Base-by-base conservation (phyloP, 1,139 yeast species). In the Suhomyces terraborum region DNA sequence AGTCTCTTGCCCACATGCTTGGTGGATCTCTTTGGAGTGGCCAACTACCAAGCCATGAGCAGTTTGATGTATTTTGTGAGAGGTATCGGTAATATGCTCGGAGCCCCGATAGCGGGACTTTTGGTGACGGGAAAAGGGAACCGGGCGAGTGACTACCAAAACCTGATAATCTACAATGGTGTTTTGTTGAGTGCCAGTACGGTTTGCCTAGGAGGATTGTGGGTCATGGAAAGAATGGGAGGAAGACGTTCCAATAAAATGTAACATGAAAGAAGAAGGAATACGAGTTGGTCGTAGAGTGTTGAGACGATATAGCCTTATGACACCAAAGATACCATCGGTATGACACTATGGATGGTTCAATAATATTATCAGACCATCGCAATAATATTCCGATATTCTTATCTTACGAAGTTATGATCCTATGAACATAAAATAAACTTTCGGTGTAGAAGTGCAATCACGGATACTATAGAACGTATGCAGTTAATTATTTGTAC, bases 1-100 rank as follows among this genome's bases (percentile, higher is more conserved):
- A 59, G 73, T 0, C 51, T 69, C 8, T 48, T 70, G 22, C 76
- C 75, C 2, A 58, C 75, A 1, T 66, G 71, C 36, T 48, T 69
- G 40, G 62, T 61, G 16, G 75, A 70, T 38, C 35, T 69, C 8
- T 70, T 68, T 53, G 75, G 75, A 2, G 50, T 55, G 6, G 55
- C 56, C 31, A 58, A 59, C 41, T 66, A 64, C 42, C 64, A 61
- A 30, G 51, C 58, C 14, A 43, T 57, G 48, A 48, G 53, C 34
- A 58, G 59, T 5, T 40, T 65, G 29, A 58, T 63, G 65, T 62
- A 62, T 41, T 59, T 62, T 36, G 55, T 53, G 9, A 46, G 70
- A 41, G 70, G 70, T 0, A 32, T 62, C 4, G 69, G 70, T 0
- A 61, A 55, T 16, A 43, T 64, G 36, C 32, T 64, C n/a, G 70